These are phyloP conservation scores for Cenchrus americanus DNA, from an alignment of 176 grass and related monocot genomes.

Conservation along the genomic window DNA sequence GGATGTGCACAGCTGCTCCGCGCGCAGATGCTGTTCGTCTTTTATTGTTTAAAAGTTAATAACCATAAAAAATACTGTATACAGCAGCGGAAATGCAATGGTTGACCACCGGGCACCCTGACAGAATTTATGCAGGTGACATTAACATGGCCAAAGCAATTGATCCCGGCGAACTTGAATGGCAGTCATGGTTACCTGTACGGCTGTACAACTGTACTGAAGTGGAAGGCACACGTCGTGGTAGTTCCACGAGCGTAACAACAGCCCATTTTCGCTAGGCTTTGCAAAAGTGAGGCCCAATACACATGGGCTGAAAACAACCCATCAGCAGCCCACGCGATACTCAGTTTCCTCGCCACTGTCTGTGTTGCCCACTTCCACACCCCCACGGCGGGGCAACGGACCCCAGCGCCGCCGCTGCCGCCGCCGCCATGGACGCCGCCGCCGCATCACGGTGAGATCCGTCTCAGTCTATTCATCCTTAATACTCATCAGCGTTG, in stretches of 20 bases:
- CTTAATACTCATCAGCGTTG: neutral
- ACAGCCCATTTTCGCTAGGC: neutral
- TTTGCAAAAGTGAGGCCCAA: neutral
- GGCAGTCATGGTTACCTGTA: neutral
- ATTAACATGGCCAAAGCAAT: neutral
- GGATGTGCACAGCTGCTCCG: too few species aligned
- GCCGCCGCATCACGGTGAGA: conserved; percentile 43
- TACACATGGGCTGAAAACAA: neutral
- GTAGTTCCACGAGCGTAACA: neutral
- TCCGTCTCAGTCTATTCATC: neutral
- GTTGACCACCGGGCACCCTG: neutral
- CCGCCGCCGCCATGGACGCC: conserved; percentile 48
- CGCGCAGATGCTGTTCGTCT: too few species aligned
- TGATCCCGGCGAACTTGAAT: neutral
- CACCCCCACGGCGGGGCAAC: neutral
- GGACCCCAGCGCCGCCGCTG: conserved; percentile 4
- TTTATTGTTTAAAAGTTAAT: too few species aligned
- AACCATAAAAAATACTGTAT: neutral
- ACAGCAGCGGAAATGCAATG: neutral
- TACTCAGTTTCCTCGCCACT: neutral
- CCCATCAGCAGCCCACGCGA: neutral
- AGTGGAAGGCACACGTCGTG: neutral
- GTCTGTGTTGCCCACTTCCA: neutral
- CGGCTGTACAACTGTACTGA: too few species aligned
- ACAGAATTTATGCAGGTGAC: neutral